These are phyloP conservation scores for Avena insularis DNA, from an alignment of 176 grass and related monocot genomes.

Conservation along the genomic window DNA sequence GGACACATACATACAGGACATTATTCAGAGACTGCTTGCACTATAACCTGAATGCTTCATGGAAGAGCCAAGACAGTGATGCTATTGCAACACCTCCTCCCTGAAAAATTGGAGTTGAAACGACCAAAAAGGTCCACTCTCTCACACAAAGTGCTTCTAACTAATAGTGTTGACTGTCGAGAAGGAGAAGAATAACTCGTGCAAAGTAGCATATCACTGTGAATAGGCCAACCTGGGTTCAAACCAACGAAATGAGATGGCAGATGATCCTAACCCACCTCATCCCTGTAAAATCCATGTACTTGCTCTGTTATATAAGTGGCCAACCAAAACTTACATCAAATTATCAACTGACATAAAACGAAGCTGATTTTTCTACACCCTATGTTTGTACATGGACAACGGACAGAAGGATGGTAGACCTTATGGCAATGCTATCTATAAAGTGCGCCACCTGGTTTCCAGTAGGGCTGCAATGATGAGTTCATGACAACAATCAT, in stretches of 20 bases:
- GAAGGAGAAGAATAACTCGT: constrained; percentile 31
- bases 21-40: constrained; percentile 49
- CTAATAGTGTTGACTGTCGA: neutral
- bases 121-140: constrained; percentile 9
- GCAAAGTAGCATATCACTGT: constrained; percentile 29
- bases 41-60: constrained; percentile 43
- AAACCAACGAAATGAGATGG: constrained; percentile 31
- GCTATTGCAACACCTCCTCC: constrained; percentile 20
- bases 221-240: constrained; percentile 33
- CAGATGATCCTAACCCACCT: constrained; percentile 39
- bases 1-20: constrained; percentile 49
- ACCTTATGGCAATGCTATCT: constrained; percentile 29
- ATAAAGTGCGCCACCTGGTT: constrained; percentile 34
- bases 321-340: constrained; percentile 35
- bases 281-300: constrained; percentile 12
- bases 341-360: constrained; percentile 44
- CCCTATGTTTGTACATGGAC: constrained; percentile 36
- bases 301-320: constrained; percentile 25
- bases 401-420: constrained; percentile 22
- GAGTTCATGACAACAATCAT: constrained; percentile 24
- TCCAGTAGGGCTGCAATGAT: constrained; percentile 30
- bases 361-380: constrained; percentile 38
- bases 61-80: constrained; percentile 35
- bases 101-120: constrained; percentile 36
- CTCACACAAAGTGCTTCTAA: constrained; percentile 22